A percentile compares a stretch with the other conserved stretches of the same genome.
phyloP scores from a whole-genome alignment of 2,329 filamentous ascomycete genomes.

The Microdochium trichocladiopsis region DNA sequence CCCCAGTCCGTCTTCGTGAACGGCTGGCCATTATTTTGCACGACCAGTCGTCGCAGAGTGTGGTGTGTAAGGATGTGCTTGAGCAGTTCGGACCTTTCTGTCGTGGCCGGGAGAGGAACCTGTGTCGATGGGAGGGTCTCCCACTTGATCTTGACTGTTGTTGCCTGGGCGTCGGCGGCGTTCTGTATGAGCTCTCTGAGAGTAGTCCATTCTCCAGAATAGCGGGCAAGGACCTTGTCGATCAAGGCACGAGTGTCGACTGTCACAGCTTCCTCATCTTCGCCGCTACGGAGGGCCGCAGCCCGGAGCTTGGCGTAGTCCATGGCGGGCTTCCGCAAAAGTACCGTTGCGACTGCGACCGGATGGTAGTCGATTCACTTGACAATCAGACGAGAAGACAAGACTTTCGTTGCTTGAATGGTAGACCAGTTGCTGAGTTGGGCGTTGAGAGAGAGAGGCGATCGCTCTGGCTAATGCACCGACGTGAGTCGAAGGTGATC shows the following conservation, averaged over 20 bases:
- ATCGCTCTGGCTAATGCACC: neutral
- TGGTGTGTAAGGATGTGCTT: slow-evolving; percentile 82
- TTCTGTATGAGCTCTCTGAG: slow-evolving; percentile 95
- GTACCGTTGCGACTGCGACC: slow-evolving; percentile 4
- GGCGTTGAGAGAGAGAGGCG: too few relatives aligned
- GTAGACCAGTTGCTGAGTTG: too few relatives aligned
- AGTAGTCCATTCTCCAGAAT: slow-evolving; percentile 90
- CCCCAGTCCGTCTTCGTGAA: slow-evolving; percentile 92
- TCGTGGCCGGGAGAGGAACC: slow-evolving; percentile 60
- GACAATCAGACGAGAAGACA: neutral
- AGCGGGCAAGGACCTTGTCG: slow-evolving; percentile 93
- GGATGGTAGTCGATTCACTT: neutral
- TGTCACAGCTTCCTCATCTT: slow-evolving; percentile 94
- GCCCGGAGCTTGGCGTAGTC: slow-evolving; percentile 74
- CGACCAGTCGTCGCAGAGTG: slow-evolving; percentile 78
- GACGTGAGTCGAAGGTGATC: neutral
- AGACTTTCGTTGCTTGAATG: too few relatives aligned
- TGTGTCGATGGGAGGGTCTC: slow-evolving; percentile 81
- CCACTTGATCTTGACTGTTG: slow-evolving; percentile 83
- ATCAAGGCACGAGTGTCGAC: slow-evolving; percentile 96
- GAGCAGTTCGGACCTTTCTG: slow-evolving; percentile 63
- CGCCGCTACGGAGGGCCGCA: slow-evolving; percentile 76
- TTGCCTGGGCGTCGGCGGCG: slow-evolving; percentile 92
- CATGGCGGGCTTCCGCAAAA: slow-evolving; percentile 37
- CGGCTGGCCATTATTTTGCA: slow-evolving; percentile 84